Conservation (phyloP, 179 eudicot genomes). For the Amaranthus tricolor region DNA sequence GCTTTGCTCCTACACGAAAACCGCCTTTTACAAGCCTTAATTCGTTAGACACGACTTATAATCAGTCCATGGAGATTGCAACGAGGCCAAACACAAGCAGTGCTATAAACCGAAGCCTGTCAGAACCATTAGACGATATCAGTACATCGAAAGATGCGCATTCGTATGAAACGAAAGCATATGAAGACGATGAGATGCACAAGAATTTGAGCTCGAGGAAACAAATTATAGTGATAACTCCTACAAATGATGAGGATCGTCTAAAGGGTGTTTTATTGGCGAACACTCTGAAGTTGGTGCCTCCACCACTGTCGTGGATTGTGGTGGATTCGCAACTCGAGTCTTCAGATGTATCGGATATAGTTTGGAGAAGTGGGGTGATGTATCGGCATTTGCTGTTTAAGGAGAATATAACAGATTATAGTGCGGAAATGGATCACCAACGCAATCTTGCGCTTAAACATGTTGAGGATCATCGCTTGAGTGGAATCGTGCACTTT, state of each 20-base stretch:
- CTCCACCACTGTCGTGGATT: conserved; percentile 75
- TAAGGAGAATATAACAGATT: conserved; percentile 69
- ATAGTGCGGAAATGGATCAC: conserved; percentile 56
- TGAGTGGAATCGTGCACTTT: conserved; percentile 92
- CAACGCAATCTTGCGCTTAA: conserved; percentile 79
- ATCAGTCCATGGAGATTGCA: conserved; percentile 32
- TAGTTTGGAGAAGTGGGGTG: conserved; percentile 68
- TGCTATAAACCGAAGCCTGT: conserved; percentile 38
- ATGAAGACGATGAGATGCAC: neutral
- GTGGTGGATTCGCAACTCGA: conserved; percentile 61
- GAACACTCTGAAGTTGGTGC: conserved; percentile 62
- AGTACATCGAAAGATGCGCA: neutral
- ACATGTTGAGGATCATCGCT: conserved; percentile 77
- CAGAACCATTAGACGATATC: conserved; percentile 17
- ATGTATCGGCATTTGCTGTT: conserved; percentile 86
- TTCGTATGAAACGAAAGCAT: conserved; percentile 17
- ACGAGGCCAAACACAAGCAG: conserved; percentile 30
- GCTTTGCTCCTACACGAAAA: conserved; percentile 69
- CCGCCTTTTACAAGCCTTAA: conserved; percentile 27
- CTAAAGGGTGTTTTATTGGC: conserved; percentile 51
- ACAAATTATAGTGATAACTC: conserved; percentile 69
- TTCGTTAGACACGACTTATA: conserved; percentile 12
- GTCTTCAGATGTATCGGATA: conserved; percentile 49
- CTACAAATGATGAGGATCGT: conserved; percentile 51
- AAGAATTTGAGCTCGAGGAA: conserved; percentile 30